Conservation (phyloP, 2,329 filamentous ascomycete genomes). For the Aquanectria penicillioides region DNA sequence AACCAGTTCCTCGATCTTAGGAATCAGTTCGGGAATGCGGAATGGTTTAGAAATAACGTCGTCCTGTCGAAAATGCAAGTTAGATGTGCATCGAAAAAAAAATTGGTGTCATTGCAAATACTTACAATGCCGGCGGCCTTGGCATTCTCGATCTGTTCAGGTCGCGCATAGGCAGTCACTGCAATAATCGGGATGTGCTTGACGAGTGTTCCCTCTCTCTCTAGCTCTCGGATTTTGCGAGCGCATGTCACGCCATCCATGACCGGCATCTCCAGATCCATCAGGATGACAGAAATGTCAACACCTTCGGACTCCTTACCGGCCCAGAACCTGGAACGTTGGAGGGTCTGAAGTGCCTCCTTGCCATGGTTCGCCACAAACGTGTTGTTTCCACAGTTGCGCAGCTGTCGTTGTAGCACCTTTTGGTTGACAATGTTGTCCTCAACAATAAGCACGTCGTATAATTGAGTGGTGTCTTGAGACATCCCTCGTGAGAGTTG, state of each 20-base stretch:
- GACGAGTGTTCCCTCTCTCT: slow-evolving; percentile 68
- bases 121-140: slow-evolving; percentile 78
- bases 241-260: slow-evolving; percentile 85
- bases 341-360: slow-evolving; percentile 68
- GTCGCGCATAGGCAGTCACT: slow-evolving; percentile 83
- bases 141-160: slow-evolving; percentile 77
- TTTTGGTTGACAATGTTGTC: slow-evolving; percentile 75
- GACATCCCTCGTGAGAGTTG: slow-evolving; percentile 23
- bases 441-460: slow-evolving; percentile 72
- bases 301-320: slow-evolving; percentile 57
- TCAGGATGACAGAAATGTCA: slow-evolving; percentile 74
- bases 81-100: not conserved
- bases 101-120: slow-evolving; percentile 24
- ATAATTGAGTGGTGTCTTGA: slow-evolving; percentile 44
- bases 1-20: slow-evolving; percentile 71
- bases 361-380: slow-evolving; percentile 72
- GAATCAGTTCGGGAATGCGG: slow-evolving; percentile 75
- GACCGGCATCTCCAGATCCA: slow-evolving; percentile 86
- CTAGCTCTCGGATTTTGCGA: slow-evolving; percentile 73
- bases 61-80: slow-evolving; percentile 63
- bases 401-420: slow-evolving; percentile 69
- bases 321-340: slow-evolving; percentile 66
- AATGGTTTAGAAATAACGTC: slow-evolving; percentile 85
- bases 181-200: slow-evolving; percentile 80
- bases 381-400: slow-evolving; percentile 68